Evolutionary conservation across 2,329 filamentous ascomycete species (phyloP), one percentile per base, ranked within the genome.

Genomic region (Aspergillus aculeatinus): DNA sequence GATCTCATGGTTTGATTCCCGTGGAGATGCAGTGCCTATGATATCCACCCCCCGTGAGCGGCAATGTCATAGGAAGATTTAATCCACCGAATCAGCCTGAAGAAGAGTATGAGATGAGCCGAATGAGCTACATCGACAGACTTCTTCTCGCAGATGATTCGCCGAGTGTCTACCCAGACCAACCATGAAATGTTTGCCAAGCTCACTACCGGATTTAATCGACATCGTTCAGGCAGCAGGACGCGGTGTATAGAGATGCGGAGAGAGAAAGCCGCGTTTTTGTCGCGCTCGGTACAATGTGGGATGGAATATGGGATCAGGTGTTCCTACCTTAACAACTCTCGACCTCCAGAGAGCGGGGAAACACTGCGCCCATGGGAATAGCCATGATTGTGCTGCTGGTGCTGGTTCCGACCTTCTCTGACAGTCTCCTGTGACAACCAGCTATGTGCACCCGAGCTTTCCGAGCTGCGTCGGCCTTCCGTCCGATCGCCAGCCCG

Each of bases 391-490:
- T 61, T 64, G 57, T 60, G 68, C 31, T 64, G 63, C 33, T 57
- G 60, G 27, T 59, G 65, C 48, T 66, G 63, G 25, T 35, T 66
- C 51, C 65, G 69, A 51, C 64, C 65, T 27, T 73, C 72, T 57
- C 66, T 76, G 31, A 79, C 66, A 2, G 75, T 79, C 53, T 77
- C 76, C 56, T 79, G 74, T 25, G 77, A 77, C 35, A 70, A 65
- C 65, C 70, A 74, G 65, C 75, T 78, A 54, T 71, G 71, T 51
- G 69, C 67, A 51, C 71, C 76, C 31, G 77, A 76, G 67, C 72
- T 76, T 58, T 73, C 74, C n/a, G 77, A 78, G 58, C 74, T 76
- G 66, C 77, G 73, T 52, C 76, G 73, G 31, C 69, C 66, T 64
- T 74, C 70, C 29, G 68, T 62, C 61, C 66, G 66, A 50, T 75